phyloP scores from a whole-genome alignment of 108 stramenopile genomes.

The Skeletonema grethae region DNA sequence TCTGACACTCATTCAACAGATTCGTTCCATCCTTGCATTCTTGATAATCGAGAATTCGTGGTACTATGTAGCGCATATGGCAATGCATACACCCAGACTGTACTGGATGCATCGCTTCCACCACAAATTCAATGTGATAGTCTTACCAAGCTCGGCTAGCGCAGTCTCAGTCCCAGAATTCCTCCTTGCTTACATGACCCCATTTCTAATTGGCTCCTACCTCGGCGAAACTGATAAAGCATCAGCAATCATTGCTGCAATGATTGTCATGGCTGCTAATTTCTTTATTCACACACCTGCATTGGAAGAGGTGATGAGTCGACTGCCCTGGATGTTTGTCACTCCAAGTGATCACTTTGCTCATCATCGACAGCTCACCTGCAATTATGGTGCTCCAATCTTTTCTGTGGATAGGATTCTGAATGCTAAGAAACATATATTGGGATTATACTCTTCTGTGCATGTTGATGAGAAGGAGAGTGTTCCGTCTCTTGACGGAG shows the following conservation, averaged over 20 bases:
- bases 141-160: constrained; percentile 51
- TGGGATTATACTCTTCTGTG: not conserved
- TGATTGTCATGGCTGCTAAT: constrained; percentile 44
- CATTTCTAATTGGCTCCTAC: constrained; percentile 45
- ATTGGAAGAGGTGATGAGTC: constrained; percentile 41
- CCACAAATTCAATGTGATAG: constrained; percentile 51
- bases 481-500: not conserved
- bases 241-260: constrained; percentile 28
- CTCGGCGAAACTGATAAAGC: constrained; percentile 31
- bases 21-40: constrained; percentile 17
- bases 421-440: constrained; percentile 8
- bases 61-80: constrained; percentile 32
- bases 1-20: constrained; percentile 23
- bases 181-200: constrained; percentile 56
- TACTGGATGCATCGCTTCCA: constrained; percentile 57
- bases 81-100: constrained; percentile 32
- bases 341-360: constrained; percentile 56
- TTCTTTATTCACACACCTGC: constrained; percentile 61
- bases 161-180: constrained; percentile 53
- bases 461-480: not conserved
- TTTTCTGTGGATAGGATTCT: constrained; percentile 52
- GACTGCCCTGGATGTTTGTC: constrained; percentile 51
- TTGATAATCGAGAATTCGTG: constrained; percentile 29
- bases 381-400: constrained; percentile 61
- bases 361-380: constrained; percentile 57